Evolutionary conservation across 805 yeast species (phyloP).

Genomic region (Candida ponderosae): DNA sequence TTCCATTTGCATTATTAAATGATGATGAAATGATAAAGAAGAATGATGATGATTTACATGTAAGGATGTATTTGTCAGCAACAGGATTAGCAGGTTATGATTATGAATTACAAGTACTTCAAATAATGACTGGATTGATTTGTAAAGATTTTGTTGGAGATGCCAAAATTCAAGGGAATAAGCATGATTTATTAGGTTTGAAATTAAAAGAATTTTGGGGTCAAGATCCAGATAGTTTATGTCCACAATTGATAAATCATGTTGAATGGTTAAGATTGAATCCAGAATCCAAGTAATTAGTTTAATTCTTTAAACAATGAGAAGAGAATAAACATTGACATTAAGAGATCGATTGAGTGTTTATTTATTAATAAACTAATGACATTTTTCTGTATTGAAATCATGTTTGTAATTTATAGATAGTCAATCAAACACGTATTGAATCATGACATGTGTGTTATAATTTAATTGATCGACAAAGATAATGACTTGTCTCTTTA

Average conservation of each 20-base stretch:
- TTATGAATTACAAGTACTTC: conserved; percentile 32
- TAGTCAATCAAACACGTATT: too few species aligned
- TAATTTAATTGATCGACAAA: too few species aligned
- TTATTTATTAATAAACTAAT: too few species aligned
- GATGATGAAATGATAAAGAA: conserved; percentile 19
- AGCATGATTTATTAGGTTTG: conserved; percentile 15
- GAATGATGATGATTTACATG: conserved; percentile 15
- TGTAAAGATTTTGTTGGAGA: conserved; percentile 23
- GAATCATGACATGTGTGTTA: too few species aligned
- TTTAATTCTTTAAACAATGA: too few species aligned
- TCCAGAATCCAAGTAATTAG: too few species aligned
- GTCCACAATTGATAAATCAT: conserved; percentile 26
- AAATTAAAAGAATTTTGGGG: conserved; percentile 20
- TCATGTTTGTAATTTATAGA: too few species aligned
- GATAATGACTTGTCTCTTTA: too few species aligned
- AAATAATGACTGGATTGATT: conserved; percentile 27
- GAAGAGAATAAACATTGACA: too few species aligned
- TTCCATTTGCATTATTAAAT: conserved; percentile 21
- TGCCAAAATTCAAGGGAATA: conserved; percentile 12
- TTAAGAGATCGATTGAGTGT: too few species aligned
- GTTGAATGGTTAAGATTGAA: conserved; percentile 22
- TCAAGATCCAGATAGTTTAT: conserved; percentile 19
- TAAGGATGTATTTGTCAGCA: conserved; percentile 23
- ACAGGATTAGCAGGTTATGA: conserved; percentile 24
- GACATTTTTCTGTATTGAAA: too few species aligned